Conservation (phyloP, 495 filamentous ascomycete genomes). For the Penicillium goetzii region DNA sequence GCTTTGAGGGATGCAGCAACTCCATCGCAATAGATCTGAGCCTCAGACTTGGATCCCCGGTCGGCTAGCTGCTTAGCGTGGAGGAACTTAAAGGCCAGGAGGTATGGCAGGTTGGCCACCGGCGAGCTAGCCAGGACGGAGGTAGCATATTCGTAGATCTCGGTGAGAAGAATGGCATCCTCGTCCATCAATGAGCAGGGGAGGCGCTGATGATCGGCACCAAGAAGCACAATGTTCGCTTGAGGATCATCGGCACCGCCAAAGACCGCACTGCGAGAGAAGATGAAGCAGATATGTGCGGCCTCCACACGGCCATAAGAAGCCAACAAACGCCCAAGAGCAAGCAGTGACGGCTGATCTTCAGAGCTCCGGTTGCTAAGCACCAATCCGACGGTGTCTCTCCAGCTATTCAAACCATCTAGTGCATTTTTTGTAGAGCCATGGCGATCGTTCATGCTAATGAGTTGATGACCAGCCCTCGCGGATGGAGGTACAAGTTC, state of each 20-base stretch:
- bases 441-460: constrained; percentile 66
- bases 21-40: constrained; percentile 87
- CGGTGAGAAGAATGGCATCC: constrained; percentile 84
- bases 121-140: constrained; percentile 63
- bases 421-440: constrained; percentile 71
- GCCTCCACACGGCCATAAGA: constrained; percentile 88
- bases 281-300: constrained; percentile 85
- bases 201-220: constrained; percentile 72
- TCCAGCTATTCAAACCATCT: constrained; percentile 90
- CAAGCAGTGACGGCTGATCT: constrained; percentile 74
- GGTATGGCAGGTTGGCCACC: constrained; percentile 70
- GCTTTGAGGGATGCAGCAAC: constrained; percentile 79
- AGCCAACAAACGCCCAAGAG: constrained; percentile 81
- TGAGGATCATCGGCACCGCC: constrained; percentile 83
- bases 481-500: constrained; percentile 95
- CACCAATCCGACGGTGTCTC: constrained; percentile 83
- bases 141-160: constrained; percentile 88
- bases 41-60: constrained; percentile 77
- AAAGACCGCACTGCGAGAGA: constrained; percentile 63
- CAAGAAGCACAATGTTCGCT: constrained; percentile 78
- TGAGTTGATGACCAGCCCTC: constrained; percentile 86
- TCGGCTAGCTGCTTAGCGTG: constrained; percentile 85
- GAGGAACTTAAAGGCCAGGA: constrained; percentile 86
- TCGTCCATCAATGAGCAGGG: constrained; percentile 73
- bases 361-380: constrained; percentile 83